Conservation (phyloP, 495 filamentous ascomycete genomes). For the Daldinia loculata region DNA sequence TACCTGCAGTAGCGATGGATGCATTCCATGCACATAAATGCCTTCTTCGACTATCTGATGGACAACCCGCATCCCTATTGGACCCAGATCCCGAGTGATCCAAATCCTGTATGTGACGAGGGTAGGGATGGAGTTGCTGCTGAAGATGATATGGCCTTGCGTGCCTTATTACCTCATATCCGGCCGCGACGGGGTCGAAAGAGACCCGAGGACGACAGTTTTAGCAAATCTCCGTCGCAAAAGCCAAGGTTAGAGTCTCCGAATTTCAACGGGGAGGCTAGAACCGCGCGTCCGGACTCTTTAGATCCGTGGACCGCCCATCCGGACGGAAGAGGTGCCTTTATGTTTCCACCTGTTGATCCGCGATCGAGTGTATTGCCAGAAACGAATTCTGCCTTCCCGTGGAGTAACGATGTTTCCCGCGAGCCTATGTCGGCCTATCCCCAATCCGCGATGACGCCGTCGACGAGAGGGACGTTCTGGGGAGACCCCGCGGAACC, state of each 20-base stretch:
- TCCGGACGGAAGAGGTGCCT: conserved; percentile 54
- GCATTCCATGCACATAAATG: conserved; percentile 97
- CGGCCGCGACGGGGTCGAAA: conserved; percentile 89
- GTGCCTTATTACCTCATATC: conserved; percentile 88
- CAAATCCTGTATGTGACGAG: conserved; percentile 65
- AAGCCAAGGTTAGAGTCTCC: conserved; percentile 76
- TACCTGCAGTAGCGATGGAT: conserved; percentile 80
- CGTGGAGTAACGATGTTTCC: conserved; percentile 53
- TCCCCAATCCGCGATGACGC: conserved; percentile 83
- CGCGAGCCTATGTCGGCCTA: conserved; percentile 72
- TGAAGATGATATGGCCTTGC: conserved; percentile 91
- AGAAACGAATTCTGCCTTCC: conserved; percentile 38
- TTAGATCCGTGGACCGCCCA: conserved; percentile 60
- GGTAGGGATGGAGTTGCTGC: conserved; percentile 85
- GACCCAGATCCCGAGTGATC: conserved; percentile 77
- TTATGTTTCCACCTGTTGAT: conserved; percentile 47
- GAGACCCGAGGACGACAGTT: conserved; percentile 75
- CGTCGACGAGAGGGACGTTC: conserved; percentile 59
- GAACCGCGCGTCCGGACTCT: conserved; percentile 47
- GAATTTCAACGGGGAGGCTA: conserved; percentile 64
- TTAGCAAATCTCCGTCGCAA: conserved; percentile 65
- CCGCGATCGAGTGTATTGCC: conserved; percentile 45
- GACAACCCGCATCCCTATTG: conserved; percentile 84
- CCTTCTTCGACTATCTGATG: conserved; percentile 92
- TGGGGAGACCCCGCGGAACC: conserved; percentile 65